Conservation (phyloP, 176 grass and related monocot genomes). For the Triticum dicoccoides region DNA sequence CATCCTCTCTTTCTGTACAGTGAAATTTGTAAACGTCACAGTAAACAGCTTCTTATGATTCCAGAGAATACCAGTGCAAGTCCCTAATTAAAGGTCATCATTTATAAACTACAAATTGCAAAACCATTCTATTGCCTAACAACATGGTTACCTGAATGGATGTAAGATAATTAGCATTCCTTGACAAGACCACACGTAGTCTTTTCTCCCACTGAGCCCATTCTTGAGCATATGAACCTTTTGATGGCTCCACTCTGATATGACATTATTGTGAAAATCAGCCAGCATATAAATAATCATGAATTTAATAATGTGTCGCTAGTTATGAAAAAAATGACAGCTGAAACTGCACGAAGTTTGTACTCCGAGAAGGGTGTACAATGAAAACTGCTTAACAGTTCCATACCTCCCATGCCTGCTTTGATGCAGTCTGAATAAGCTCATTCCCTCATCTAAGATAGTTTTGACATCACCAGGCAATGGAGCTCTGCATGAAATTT, state of each 20-base stretch:
- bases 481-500: constrained; percentile 49
- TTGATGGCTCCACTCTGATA: constrained; percentile 77
- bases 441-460: constrained; percentile 81
- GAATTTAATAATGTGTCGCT: neutral
- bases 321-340: neutral
- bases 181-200: constrained; percentile 52
- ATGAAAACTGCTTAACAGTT: constrained; percentile 1
- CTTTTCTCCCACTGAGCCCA: constrained; percentile 88
- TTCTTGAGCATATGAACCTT: constrained; percentile 89
- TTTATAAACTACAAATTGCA: neutral
- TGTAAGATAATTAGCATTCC: constrained; percentile 72
- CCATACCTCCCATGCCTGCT: constrained; percentile 92
- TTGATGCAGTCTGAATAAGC: constrained; percentile 83
- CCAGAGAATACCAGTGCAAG: constrained; percentile 1
- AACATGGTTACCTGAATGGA: constrained; percentile 76
- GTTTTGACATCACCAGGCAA: constrained; percentile 67
- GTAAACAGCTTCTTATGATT: neutral
- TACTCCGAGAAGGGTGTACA: neutral
- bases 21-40: neutral
- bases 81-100: neutral
- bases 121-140: neutral
- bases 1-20: neutral
- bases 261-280: constrained; percentile 39
- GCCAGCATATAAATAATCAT: constrained; percentile 19
- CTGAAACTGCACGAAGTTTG: neutral